Base-by-base conservation (phyloP, 768 basidiomycete genomes). In the Mycena epipterygia region DNA sequence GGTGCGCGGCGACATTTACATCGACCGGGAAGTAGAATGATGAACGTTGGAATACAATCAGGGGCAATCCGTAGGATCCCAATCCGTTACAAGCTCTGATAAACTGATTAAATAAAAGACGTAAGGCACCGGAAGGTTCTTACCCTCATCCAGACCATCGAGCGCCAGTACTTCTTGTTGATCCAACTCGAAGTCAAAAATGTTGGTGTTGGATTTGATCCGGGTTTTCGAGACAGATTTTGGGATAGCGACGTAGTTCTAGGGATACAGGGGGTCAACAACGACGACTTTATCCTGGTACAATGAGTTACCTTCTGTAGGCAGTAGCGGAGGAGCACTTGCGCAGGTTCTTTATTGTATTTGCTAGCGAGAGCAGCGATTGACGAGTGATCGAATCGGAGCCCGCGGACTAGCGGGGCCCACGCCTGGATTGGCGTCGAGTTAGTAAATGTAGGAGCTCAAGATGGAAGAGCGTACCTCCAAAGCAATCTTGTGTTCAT, bases 241-340 rank as follows among this genome's bases (percentile, higher is more conserved):
- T 6, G 92, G 91, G 0, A 94, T 81, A 2, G 90, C 89, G 33
- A 92, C 81, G 73, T 84, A 93, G 30, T 89, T 85, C 86, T 89
- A 55, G 19, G 13, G 46, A 55, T 11, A 7, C 2, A 33, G 2
- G 12, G n/a, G 16, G 35, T 37, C 23, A 39, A 23, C 16, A 53
- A 25, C 6, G 11, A 55, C 6, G 37, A 25, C 29, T 17, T 44
- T 33, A 55, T 30, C 41, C 25, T 11, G 13, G 21, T 16, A n/a
- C 23, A 17, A 44, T 16, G 30, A 41, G 78, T 39, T 70, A 90
- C 93, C 84, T 93, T 91, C 78, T 96, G 93, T n/a, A 96, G 79
- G 14, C 89, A 91, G 78, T 90, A 94, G n/a, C 93, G 85, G 32
- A 94, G 81, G 42, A 93, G 81, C 55, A 95, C 81, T 73, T 88